Conservation (phyloP, 2,329 filamentous ascomycete genomes). For the Rugonectria rugulosa region DNA sequence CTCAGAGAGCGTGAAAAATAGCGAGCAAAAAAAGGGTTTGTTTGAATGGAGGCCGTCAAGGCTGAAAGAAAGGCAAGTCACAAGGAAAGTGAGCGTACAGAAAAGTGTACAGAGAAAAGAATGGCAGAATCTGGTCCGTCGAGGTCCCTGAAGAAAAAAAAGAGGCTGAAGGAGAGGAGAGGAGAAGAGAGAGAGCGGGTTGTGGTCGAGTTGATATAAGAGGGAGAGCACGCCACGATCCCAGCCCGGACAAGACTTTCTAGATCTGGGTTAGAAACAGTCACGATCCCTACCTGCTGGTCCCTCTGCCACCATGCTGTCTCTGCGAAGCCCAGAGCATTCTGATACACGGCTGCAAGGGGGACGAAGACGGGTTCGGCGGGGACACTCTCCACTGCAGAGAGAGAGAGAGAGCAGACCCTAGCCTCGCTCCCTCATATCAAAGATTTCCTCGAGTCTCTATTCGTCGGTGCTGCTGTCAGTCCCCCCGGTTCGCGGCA, state of each 20-base stretch:
- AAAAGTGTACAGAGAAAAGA: constrained; percentile 40
- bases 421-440: neutral
- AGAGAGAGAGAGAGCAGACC: neutral
- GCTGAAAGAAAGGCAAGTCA: constrained; percentile 38
- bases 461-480: constrained; percentile 20
- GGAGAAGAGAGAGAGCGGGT: neutral
- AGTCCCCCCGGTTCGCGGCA: constrained; percentile 21
- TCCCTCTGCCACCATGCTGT: neutral
- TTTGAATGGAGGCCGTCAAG: constrained; percentile 40
- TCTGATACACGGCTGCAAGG: constrained; percentile 7
- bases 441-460: neutral
- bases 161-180: constrained; percentile 28
- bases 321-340: constrained; percentile 1
- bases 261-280: constrained; percentile 31
- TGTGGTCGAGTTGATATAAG: constrained; percentile 35
- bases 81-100: constrained; percentile 40
- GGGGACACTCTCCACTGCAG: neutral
- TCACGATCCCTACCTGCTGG: neutral
- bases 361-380: neutral
- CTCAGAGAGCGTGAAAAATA: constrained; percentile 25
- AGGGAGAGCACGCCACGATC: neutral
- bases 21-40: constrained; percentile 10
- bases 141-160: constrained; percentile 40
- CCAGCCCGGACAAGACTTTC: constrained; percentile 23
- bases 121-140: constrained; percentile 42